phyloP scores from a whole-genome alignment of 2,329 filamentous ascomycete species.

The Diaporthe ilicicola region DNA sequence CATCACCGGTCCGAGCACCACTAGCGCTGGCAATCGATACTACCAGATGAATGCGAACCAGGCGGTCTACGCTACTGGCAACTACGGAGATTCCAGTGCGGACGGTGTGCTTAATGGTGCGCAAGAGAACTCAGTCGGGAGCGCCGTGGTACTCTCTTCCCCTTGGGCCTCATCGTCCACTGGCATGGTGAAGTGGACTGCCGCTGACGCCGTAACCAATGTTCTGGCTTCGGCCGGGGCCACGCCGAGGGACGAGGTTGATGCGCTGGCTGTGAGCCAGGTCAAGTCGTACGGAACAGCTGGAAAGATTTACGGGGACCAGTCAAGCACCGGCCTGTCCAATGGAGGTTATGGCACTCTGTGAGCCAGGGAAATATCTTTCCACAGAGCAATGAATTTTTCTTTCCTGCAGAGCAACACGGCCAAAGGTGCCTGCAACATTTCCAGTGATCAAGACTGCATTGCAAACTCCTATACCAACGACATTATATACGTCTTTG shows the following conservation, averaged over 20 bases:
- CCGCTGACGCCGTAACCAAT: conserved; percentile 45
- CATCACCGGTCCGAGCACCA: conserved; percentile 51
- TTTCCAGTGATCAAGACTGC: no score
- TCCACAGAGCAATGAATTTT: no score
- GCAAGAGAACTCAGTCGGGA: conserved; percentile 30
- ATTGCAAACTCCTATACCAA: no score
- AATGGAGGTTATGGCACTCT: conserved; percentile 41
- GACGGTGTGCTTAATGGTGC: conserved; percentile 35
- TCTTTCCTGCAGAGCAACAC: no score
- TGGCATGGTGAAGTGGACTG: conserved; percentile 40
- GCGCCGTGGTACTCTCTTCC: conserved; percentile 28
- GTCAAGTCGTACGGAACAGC: conserved; percentile 36
- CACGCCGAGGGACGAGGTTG: conserved; percentile 41
- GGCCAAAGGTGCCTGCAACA: no score
- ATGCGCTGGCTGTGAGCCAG: conserved; percentile 38
- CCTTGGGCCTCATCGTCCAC: conserved; percentile 37
- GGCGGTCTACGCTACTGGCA: conserved; percentile 50
- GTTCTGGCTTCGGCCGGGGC: conserved; percentile 49
- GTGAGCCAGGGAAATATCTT: background rate
- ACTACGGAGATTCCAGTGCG: conserved; percentile 47
- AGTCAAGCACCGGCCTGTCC: conserved; percentile 37
- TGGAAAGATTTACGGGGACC: conserved; percentile 38
- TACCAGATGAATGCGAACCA: conserved; percentile 52
- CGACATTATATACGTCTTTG: no score
- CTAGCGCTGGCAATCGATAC: conserved; percentile 48